Evolutionary conservation across 495 filamentous ascomycete genomes (phyloP), one percentile per base, ranked within the genome.

Genomic region (Penicillium cosmopolitanum): DNA sequence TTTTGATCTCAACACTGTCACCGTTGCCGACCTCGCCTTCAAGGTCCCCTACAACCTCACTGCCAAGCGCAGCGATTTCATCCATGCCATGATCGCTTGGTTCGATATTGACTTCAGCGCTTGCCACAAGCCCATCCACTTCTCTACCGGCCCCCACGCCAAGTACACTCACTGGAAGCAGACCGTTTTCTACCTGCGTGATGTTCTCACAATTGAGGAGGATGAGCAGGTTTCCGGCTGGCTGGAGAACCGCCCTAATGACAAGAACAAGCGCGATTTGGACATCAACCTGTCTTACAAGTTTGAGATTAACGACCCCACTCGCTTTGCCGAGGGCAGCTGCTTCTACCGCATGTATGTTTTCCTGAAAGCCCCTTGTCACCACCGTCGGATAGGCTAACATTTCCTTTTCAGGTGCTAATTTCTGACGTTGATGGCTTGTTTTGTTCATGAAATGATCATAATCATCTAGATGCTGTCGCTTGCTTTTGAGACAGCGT

Each of bases 71-170:
- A 87, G 86, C 66, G 96, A 98, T 76, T 96, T 92, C 76, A 84
- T 98, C 59, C 96, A 98, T 72, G 95, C 92, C 21, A 81, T 98
- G 38, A 96, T 98, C 51, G 89, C 96, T 34, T 98, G 96, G 91
- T 98, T 98, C 80, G 95, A 98, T 72, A 98, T 97, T 64, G 93
- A 96, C 61, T 98, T 98, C 77, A 91, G 90, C 36, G 92, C 92
- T 33, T 97, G 94, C 81, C 92, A 93, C 76, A 91, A 92, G 79
- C 87, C 89, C 10, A 86, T 93, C 68, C 78, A 79, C 61, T 96
- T 96, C 77, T 92, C 89, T 38, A 96, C 91, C 34, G 91, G 91
- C 12, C 91, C 91, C 18, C 91, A 96, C 67, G 89, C 91, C 63
- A 93, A 92, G 80, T 94, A 94, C 71, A 96, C 91, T 13, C 91